Conservation (phyloP, 257 asterid genomes). For the Penstemon eatonii region DNA sequence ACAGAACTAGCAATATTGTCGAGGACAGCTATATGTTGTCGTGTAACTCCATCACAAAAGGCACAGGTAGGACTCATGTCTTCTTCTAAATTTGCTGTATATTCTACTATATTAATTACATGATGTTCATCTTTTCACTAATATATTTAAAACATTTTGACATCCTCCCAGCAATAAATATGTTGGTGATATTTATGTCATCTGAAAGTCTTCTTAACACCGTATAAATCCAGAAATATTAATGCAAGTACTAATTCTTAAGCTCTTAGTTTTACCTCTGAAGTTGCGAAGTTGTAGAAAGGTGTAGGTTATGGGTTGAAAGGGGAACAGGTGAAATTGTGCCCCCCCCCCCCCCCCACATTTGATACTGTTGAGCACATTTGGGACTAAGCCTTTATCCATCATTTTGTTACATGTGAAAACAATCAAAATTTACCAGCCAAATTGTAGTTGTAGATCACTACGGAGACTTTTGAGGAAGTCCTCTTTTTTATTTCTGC, state of each 20-base stretch:
- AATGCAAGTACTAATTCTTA: not conserved
- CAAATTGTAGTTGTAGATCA: conserved; percentile 17
- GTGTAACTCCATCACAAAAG: conserved; percentile 99
- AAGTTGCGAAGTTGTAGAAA: not conserved
- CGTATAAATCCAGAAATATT: conserved; percentile 1
- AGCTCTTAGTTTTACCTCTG: not conserved
- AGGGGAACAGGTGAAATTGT: not conserved
- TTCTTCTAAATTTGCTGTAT: conserved; percentile 5
- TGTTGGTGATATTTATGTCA: conserved; percentile 4
- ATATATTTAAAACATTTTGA: not conserved
- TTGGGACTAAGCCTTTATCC: not conserved
- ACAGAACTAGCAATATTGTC: conserved; percentile 93
- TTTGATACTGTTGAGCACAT: conserved; percentile 1
- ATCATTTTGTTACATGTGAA: not conserved
- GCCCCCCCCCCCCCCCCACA: not conserved
- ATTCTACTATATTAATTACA: conserved; percentile 1
- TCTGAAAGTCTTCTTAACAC: not conserved
- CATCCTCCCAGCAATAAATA: conserved; percentile 13
- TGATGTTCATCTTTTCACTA: not conserved
- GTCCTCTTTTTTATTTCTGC: conserved; percentile 12
- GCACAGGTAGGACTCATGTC: conserved; percentile 69
- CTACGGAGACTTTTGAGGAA: conserved; percentile 12
- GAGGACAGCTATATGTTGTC: conserved; percentile 96
- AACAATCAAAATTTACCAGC: conserved; percentile 7
- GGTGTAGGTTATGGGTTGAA: not conserved